Evolutionary conservation across 2,329 filamentous ascomycete genomes (phyloP).

Genomic region (Setomelanomma holmii): DNA sequence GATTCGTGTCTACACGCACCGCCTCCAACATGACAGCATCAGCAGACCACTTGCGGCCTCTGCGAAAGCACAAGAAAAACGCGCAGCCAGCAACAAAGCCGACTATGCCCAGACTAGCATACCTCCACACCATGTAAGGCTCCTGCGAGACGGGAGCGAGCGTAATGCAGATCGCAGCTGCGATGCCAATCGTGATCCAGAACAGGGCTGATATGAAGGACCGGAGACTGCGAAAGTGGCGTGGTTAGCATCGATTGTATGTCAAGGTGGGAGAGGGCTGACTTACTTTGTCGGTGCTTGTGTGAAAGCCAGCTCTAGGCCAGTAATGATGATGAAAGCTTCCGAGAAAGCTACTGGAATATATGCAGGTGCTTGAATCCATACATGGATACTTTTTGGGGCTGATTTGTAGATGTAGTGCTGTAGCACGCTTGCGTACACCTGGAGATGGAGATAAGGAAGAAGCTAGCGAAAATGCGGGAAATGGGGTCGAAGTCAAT

Average conservation of each 20-base stretch:
- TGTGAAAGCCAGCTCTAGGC: conserved; percentile 50
- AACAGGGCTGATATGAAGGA: conserved; percentile 41
- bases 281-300: conserved; percentile 41
- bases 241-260: not conserved
- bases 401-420: conserved; percentile 35
- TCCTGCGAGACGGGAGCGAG: conserved; percentile 29
- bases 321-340: conserved; percentile 51
- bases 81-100: conserved; percentile 16
- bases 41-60: conserved; percentile 29
- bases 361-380: conserved; percentile 49
- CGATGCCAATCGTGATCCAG: conserved; percentile 37
- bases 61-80: conserved; percentile 55
- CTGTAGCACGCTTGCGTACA: conserved; percentile 34
- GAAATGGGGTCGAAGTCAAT: conserved; percentile 31
- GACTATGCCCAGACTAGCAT: conserved; percentile 13
- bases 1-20: not conserved
- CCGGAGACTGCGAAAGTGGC: conserved; percentile 6
- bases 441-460: conserved; percentile 24
- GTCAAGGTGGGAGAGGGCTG: not conserved
- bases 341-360: conserved; percentile 48
- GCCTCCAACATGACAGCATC: not conserved
- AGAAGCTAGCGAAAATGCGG: conserved; percentile 30
- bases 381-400: conserved; percentile 48
- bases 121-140: conserved; percentile 31
- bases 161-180: conserved; percentile 16